Conservation (phyloP, 2,329 filamentous ascomycete species). For the Trichoderma sp. region DNA sequence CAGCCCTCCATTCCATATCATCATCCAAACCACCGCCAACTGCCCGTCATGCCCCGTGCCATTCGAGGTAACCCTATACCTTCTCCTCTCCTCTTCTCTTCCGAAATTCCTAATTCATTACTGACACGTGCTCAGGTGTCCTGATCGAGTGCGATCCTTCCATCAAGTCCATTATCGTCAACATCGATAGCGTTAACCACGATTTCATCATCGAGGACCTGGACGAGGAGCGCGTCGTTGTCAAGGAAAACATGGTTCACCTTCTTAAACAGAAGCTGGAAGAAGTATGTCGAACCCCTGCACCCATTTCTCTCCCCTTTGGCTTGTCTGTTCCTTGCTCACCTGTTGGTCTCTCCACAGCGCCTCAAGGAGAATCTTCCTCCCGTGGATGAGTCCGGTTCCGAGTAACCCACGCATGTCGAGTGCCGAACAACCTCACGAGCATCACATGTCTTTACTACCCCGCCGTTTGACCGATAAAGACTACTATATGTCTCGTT, state of each 20-base stretch:
- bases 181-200: slow-evolving; percentile 67
- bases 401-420: slow-evolving; percentile 35
- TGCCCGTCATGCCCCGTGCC: slow-evolving; percentile 51
- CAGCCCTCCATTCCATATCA: background rate
- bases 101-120: background rate
- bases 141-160: slow-evolving; percentile 81
- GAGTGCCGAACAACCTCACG: background rate
- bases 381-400: slow-evolving; percentile 50
- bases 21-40: background rate
- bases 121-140: slow-evolving; percentile 49
- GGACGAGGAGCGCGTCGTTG: slow-evolving; percentile 70
- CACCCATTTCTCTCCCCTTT: background rate
- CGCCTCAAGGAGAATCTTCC: slow-evolving; percentile 52
- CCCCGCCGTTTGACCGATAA: background rate
- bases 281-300: slow-evolving; percentile 48
- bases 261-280: slow-evolving; percentile 67
- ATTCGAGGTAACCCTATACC: slow-evolving; percentile 45
- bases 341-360: slow-evolving; percentile 28
- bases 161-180: slow-evolving; percentile 80
- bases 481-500: background rate
- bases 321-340: slow-evolving; percentile 1
- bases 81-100: background rate
- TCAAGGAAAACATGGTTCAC: slow-evolving; percentile 70
- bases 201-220: slow-evolving; percentile 77
- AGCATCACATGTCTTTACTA: too few species aligned